Base-by-base conservation (phyloP, 2,329 filamentous ascomycete species). In the Apiospora kogelbergensis region DNA sequence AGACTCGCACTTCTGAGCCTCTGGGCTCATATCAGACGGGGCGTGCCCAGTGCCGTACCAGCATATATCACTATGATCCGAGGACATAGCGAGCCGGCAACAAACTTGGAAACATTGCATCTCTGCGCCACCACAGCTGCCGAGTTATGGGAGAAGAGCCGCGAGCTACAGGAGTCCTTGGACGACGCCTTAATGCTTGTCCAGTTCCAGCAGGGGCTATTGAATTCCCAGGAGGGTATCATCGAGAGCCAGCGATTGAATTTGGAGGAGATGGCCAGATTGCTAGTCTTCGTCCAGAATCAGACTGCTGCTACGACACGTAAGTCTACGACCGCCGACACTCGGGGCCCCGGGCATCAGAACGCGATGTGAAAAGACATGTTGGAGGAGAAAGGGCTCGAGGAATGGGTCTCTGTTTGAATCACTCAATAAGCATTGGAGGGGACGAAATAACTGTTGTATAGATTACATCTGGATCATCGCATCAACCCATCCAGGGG, bases 181-280 rank as follows among this genome's bases (percentile, higher is more conserved):
- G 17, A 45, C 22, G 17, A 44, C 15, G 63, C 64, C 15, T 15
- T 46, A 13, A 24, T 67, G 13, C 42, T 67, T 13, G 20, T 67
- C 13, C 22, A 42, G 11, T 63, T 67, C 48, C 68, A 69, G 17
- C 68, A 69, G 48, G 46, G 24, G 6, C 30, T 69, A 4, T 37
- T 69, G 3, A 41, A 67, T 3, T 33, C 33, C 13, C 68, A 69
- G 26, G 44, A 66, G 24, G 17, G 20, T 7, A 33, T 69, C 24
- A 69, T 69, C 13, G 68, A 69, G 64, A 48, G 33, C 24, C 68
- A 69, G 37, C n/a, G 63, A 10, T n/a, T 45, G 6, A 57, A 42
- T 1, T 13, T 66, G 17, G 68, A 66, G 24, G 64, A 60, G 37
- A 22, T 64, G 40, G 42, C 66, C 5, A 41, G 46, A n/a, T n/a